Conservation (phyloP, 352 stramenopile genomes). For the Pythium volutum region DNA sequence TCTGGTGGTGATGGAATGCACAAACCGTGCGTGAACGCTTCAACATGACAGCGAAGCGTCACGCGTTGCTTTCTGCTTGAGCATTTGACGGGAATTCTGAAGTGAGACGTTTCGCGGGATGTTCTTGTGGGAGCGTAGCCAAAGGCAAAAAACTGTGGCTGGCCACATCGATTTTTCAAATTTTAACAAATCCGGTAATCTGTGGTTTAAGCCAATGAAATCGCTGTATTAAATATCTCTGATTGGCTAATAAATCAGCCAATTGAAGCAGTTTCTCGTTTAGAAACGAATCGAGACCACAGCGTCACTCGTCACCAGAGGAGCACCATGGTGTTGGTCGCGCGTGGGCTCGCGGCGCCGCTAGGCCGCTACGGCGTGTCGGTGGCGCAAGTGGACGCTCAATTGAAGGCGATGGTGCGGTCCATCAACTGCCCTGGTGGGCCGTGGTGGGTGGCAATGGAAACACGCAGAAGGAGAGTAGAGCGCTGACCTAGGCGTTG, state of each 20-base stretch:
- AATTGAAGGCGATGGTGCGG: slow-evolving; percentile 71
- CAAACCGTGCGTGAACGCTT: slow-evolving; percentile 20
- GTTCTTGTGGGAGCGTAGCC: slow-evolving; percentile 28
- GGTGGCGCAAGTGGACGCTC: slow-evolving; percentile 44
- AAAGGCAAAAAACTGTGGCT: not conserved
- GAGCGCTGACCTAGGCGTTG: not conserved
- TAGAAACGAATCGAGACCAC: not conserved
- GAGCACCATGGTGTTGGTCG: slow-evolving; percentile 50
- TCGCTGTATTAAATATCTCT: not conserved
- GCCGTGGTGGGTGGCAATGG: slow-evolving; percentile 38
- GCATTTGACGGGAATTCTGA: slow-evolving; percentile 23
- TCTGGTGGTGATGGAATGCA: slow-evolving; percentile 20
- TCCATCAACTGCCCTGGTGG: slow-evolving; percentile 54
- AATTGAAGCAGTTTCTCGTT: too few relatives aligned
- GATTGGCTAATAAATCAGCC: not conserved
- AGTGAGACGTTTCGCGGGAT: slow-evolving; percentile 23
- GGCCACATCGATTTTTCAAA: not conserved
- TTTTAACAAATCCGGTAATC: not conserved
- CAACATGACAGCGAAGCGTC: slow-evolving; percentile 22
- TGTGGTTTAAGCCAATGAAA: not conserved
- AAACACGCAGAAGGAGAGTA: not conserved
- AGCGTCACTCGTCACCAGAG: slow-evolving; percentile 8
- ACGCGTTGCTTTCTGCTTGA: slow-evolving; percentile 14
- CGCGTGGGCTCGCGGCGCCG: slow-evolving; percentile 42
- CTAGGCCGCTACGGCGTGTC: slow-evolving; percentile 38